Percentiles rank a stretch among this genome's conserved stretches.
Evolutionary conservation across 75 land plant species (phyloP).

Genomic region (Cryptomeria japonica): DNA sequence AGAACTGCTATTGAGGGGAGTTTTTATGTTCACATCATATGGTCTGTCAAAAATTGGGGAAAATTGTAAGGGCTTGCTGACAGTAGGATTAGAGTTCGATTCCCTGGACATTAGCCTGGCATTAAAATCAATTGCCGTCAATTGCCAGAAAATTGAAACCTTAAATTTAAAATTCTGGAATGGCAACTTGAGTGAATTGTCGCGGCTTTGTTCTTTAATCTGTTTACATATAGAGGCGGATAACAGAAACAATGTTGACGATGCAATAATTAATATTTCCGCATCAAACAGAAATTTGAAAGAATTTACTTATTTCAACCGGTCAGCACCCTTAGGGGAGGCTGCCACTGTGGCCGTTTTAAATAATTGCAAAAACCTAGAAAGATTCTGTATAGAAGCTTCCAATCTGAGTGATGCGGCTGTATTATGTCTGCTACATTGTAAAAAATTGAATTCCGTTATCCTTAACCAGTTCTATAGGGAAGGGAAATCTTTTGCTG

Average conservation of each 20-base stretch:
- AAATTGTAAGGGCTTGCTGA: conserved; percentile 26
- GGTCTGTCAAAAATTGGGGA: conserved; percentile 30
- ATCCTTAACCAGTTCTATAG: conserved; percentile 21
- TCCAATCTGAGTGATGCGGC: conserved; percentile 21
- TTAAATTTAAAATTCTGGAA: conserved; percentile 24
- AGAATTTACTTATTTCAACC: conserved; percentile 16
- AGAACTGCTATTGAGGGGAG: conserved; percentile 30
- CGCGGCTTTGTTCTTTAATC: conserved; percentile 17
- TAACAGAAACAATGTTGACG: conserved; percentile 21
- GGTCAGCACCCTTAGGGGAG: conserved; percentile 20
- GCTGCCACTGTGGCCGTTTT: conserved; percentile 20
- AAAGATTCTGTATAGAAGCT: conserved; percentile 26
- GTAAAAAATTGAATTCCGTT: conserved; percentile 24
- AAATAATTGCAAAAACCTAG: conserved; percentile 17
- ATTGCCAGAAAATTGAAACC: conserved; percentile 16
- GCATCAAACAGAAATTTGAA: conserved; percentile 18
- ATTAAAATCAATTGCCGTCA: conserved; percentile 19
- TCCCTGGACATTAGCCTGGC: conserved; percentile 27
- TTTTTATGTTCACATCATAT: conserved; percentile 25
- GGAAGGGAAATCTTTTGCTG: conserved; percentile 29
- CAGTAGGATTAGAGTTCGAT: conserved; percentile 20
- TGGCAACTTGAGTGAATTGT: conserved; percentile 20
- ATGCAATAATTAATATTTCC: conserved; percentile 22
- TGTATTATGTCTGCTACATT: conserved; percentile 20
- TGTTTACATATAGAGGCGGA: conserved; percentile 17